Evolutionary conservation across 1,139 yeast genomes (phyloP).

Genomic region (Geotrichum bryndzae): DNA sequence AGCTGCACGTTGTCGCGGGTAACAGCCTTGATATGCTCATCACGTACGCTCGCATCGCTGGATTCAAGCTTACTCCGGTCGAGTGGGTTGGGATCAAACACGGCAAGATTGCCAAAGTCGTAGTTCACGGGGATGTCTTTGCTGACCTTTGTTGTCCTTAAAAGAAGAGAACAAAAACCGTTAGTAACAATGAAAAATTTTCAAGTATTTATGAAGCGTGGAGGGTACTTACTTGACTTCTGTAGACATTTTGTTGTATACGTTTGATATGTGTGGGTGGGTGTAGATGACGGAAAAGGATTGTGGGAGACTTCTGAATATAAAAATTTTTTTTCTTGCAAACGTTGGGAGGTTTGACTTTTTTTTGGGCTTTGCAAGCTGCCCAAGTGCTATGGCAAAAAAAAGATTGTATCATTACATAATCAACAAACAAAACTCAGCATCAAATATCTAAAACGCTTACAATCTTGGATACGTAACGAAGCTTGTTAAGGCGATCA

Average conservation of each 20-base stretch:
- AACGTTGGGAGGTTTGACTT: neutral
- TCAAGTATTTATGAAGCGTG: neutral
- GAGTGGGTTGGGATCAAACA: slow-evolving; percentile 72
- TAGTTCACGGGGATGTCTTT: slow-evolving; percentile 79
- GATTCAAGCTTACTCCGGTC: slow-evolving; percentile 71
- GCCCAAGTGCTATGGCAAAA: neutral
- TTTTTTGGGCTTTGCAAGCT: neutral
- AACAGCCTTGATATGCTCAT: slow-evolving; percentile 56
- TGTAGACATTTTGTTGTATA: neutral
- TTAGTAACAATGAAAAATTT: neutral
- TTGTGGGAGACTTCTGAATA: neutral
- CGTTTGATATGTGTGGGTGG: neutral
- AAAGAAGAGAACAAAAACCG: neutral
- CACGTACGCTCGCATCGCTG: slow-evolving; percentile 50
- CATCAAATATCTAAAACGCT: too few relatives aligned
- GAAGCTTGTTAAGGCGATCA: too few relatives aligned
- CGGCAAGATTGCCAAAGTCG: slow-evolving; percentile 83
- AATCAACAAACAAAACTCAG: too few relatives aligned
- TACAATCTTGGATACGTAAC: too few relatives aligned
- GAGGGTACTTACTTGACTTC: neutral
- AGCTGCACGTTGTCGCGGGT: slow-evolving; percentile 92
- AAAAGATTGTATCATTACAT: neutral
- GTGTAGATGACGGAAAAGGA: neutral
- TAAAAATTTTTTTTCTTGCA: neutral
- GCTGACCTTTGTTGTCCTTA: slow-evolving; percentile 75